Conservation (phyloP, 2,329 filamentous ascomycete genomes). For the Colletotrichum graminicola region DNA sequence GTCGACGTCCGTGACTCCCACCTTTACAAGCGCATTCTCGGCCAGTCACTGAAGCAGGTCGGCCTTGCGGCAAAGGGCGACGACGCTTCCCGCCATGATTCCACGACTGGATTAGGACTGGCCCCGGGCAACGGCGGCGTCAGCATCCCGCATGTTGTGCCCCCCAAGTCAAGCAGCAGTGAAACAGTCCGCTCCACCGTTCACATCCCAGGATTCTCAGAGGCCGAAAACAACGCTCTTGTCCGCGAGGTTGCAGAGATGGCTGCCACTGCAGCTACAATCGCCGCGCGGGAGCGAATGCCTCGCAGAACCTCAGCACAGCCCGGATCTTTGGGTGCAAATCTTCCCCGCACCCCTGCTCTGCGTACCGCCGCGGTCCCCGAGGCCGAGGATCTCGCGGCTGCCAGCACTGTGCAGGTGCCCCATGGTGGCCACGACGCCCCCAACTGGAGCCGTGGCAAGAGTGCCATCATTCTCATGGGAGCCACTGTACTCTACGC, state of each 20-base stretch:
- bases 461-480: conserved; percentile 90
- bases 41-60: conserved; percentile 88
- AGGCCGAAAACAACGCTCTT: conserved; percentile 84
- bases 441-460: conserved; percentile 96
- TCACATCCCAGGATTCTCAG: conserved; percentile 77
- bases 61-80: conserved; percentile 72
- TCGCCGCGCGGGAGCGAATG: conserved; percentile 81
- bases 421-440: conserved; percentile 87
- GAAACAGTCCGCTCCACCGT: conserved; percentile 58
- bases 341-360: conserved; percentile 59
- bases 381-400: conserved; percentile 61
- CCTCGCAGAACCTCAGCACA: conserved; percentile 54
- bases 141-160: conserved; percentile 78
- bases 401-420: conserved; percentile 47
- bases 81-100: conserved; percentile 56
- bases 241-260: conserved; percentile 93
- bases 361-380: conserved; percentile 54
- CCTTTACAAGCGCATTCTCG: conserved; percentile 92
- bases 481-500: conserved; percentile 93
- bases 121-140: conserved; percentile 57
- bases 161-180: conserved; percentile 70
- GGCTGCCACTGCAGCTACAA: conserved; percentile 88
- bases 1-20: conserved; percentile 85
- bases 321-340: conserved; percentile 47
- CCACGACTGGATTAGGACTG: conserved; percentile 46